Percentiles rank a stretch among this genome's conserved stretches.
phyloP scores from a whole-genome alignment of 257 asterid genomes.

The Ophiorrhiza pumila region DNA sequence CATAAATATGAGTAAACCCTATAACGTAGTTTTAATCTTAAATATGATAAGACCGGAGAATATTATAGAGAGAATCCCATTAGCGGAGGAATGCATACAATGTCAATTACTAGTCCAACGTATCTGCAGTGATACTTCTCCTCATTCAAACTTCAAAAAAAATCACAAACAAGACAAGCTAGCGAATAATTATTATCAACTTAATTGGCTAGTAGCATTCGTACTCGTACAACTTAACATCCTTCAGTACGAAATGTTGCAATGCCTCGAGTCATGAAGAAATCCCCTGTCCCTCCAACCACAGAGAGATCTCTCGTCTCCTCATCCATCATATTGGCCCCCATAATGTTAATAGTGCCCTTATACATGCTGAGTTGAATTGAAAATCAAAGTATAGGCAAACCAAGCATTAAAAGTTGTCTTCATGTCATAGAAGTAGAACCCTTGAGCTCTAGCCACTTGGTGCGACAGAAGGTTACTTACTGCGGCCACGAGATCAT shows the following conservation, averaged over 20 bases:
- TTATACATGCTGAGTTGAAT: slow-evolving; percentile 38
- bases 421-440: slow-evolving; percentile 54
- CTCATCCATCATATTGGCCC: slow-evolving; percentile 41
- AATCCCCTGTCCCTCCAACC: slow-evolving; percentile 61
- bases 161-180: too few species aligned
- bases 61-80: too few species aligned
- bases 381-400: slow-evolving; percentile 52
- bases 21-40: too few species aligned
- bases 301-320: slow-evolving; percentile 49
- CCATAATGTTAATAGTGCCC: slow-evolving; percentile 52
- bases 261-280: slow-evolving; percentile 61
- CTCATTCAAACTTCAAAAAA: too few species aligned
- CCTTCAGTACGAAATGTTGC: slow-evolving; percentile 50
- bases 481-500: slow-evolving; percentile 49
- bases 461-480: slow-evolving; percentile 38
- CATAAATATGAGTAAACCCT: too few species aligned
- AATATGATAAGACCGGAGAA: too few species aligned
- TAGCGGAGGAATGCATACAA: too few species aligned
- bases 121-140: too few species aligned
- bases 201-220: slow-evolving; percentile 33
- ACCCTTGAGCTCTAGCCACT: slow-evolving; percentile 48
- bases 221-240: slow-evolving; percentile 57
- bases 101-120: too few species aligned
- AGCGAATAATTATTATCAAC: too few species aligned
- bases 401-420: slow-evolving; percentile 47